Evolutionary conservation across 2,329 filamentous ascomycete genomes (phyloP).

Genomic region (Ambrosiella xylebori): DNA sequence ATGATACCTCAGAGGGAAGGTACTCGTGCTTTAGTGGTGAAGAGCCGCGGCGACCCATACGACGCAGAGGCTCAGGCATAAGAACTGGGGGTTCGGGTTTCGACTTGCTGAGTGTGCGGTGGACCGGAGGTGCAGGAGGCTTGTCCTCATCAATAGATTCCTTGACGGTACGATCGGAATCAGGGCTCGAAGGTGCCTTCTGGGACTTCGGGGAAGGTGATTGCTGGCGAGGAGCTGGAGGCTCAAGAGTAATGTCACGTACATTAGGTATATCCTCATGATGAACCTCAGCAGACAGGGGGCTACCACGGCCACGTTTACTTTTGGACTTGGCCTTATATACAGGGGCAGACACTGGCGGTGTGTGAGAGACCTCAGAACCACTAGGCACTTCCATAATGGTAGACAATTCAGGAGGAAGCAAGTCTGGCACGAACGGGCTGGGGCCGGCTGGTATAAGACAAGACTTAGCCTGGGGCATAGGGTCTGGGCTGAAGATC

Average conservation of each 20-base stretch:
- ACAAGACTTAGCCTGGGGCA: slow-evolving; percentile 27
- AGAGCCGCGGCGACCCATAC: slow-evolving; percentile 55
- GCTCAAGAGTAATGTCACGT: not conserved
- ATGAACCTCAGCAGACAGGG: not conserved
- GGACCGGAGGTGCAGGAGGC: slow-evolving; percentile 11
- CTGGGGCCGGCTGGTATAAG: slow-evolving; percentile 18
- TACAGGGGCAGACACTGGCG: not conserved
- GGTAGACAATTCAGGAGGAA: slow-evolving; percentile 8
- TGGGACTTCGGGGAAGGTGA: slow-evolving; percentile 14
- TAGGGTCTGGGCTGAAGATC: slow-evolving; percentile 44
- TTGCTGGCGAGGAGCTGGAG: not conserved
- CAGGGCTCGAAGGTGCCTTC: slow-evolving; percentile 14
- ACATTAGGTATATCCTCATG: not conserved
- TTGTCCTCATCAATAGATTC: slow-evolving; percentile 5
- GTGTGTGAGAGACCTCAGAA: slow-evolving; percentile 5
- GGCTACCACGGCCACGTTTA: slow-evolving; percentile 7
- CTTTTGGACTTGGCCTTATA: slow-evolving; percentile 12
- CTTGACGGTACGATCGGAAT: slow-evolving; percentile 8
- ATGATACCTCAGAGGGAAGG: slow-evolving; percentile 58
- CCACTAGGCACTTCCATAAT: slow-evolving; percentile 10
- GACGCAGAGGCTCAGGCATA: slow-evolving; percentile 15
- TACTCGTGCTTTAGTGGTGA: slow-evolving; percentile 97
- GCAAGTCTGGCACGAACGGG: not conserved
- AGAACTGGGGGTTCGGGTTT: slow-evolving; percentile 5
- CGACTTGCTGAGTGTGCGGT: slow-evolving; percentile 11